phyloP scores from a whole-genome alignment of 768 basidiomycete genomes.

The Mycena polygramma region DNA sequence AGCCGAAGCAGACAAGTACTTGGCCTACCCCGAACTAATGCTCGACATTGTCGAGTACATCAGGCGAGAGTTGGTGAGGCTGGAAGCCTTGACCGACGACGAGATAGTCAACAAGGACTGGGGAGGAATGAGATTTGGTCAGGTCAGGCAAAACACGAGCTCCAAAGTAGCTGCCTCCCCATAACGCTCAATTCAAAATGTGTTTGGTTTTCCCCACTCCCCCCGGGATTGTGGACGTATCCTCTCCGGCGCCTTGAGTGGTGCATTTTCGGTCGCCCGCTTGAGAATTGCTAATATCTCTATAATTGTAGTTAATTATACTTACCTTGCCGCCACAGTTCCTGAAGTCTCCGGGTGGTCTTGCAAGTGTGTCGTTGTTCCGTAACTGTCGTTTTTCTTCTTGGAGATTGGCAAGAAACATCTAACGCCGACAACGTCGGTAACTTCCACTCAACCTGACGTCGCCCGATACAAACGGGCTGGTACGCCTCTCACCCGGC shows the following conservation, averaged over 20 bases:
- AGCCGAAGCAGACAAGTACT: conserved; percentile 72
- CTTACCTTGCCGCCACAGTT: conserved; percentile 15
- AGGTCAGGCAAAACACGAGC: conserved; percentile 36
- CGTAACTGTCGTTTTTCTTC: neutral
- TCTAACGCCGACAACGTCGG: conserved; percentile 11
- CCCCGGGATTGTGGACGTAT: neutral
- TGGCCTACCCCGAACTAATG: conserved; percentile 83
- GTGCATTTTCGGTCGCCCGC: conserved; percentile 1
- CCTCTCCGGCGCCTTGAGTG: too few relatives aligned
- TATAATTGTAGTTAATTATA: conserved; percentile 17
- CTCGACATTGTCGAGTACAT: conserved; percentile 77
- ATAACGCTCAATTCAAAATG: conserved; percentile 10
- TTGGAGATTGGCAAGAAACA: neutral
- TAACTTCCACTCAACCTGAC: neutral
- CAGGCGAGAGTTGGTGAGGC: conserved; percentile 76
- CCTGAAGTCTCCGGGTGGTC: conserved; percentile 1
- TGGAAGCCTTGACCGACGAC: conserved; percentile 67
- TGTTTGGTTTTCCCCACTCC: neutral
- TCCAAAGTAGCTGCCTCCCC: conserved; percentile 10
- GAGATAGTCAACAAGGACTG: conserved; percentile 57
- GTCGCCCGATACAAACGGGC: conserved; percentile 19
- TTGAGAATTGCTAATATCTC: conserved; percentile 20
- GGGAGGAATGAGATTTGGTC: conserved; percentile 56
- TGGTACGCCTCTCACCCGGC: neutral
- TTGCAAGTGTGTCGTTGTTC: neutral